phyloP scores from a whole-genome alignment of 2,329 filamentous ascomycete genomes.

The Teratosphaeria pseudoeucalypti region DNA sequence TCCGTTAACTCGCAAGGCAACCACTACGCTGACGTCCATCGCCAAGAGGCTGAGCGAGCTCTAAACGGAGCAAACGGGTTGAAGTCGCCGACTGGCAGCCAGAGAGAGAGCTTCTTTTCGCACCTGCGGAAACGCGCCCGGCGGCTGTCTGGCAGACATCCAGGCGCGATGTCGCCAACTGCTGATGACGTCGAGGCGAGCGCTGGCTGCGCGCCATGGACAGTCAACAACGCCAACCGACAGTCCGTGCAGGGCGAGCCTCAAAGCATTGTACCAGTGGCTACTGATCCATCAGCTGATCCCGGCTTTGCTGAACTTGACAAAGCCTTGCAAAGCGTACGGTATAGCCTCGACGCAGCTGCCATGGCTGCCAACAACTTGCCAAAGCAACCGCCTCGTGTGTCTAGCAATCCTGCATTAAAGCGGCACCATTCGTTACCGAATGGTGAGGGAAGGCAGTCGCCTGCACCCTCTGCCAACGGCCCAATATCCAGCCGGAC shows the following conservation, averaged over 20 bases:
- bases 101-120: conserved; percentile 96
- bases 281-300: conserved; percentile 35
- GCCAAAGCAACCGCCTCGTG: conserved; percentile 23
- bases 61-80: conserved; percentile 72
- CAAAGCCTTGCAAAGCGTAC: conserved; percentile 49
- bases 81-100: conserved; percentile 64
- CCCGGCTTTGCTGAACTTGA: conserved; percentile 50
- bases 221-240: conserved; percentile 56
- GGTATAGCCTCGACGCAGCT: conserved; percentile 45
- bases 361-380: conserved; percentile 24
- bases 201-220: conserved; percentile 82
- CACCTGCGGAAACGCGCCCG: conserved; percentile 89
- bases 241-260: conserved; percentile 55
- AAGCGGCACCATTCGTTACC: conserved; percentile 41
- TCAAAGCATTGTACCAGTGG: conserved; percentile 46
- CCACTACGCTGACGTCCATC: conserved; percentile 80
- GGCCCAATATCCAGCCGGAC: conserved; percentile 68
- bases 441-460: conserved; percentile 42
- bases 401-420: conserved; percentile 36
- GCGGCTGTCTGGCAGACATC: conserved; percentile 82
- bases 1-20: conserved; percentile 88
- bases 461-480: conserved; percentile 38
- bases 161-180: conserved; percentile 61
- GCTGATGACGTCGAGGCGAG: conserved; percentile 75
- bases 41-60: conserved; percentile 82